These are phyloP conservation scores for Diaporthe sp. DNA, from an alignment of 2,329 filamentous ascomycete genomes.

Conservation along the genomic window DNA sequence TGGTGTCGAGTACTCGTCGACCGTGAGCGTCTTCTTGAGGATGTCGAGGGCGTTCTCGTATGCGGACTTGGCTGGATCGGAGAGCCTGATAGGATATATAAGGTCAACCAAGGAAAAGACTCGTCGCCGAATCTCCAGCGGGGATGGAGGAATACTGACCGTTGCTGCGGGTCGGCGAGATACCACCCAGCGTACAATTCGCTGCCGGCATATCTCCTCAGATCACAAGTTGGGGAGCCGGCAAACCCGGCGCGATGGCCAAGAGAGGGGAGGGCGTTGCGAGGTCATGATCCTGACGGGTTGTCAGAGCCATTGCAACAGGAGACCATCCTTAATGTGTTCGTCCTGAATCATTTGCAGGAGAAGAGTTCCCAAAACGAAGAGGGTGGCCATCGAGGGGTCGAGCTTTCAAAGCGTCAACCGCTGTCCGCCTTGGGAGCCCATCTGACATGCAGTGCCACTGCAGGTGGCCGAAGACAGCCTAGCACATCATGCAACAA, in stretches of 20 bases:
- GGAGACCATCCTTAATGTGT: background rate
- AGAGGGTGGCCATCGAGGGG: too few species aligned
- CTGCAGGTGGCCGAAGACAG: background rate
- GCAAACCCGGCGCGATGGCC: background rate
- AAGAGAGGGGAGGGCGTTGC: background rate
- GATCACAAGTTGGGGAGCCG: background rate
- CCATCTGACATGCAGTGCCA: background rate
- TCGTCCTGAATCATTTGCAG: background rate
- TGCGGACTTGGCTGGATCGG: slow-evolving; percentile 9
- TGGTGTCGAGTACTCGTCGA: slow-evolving; percentile 8
- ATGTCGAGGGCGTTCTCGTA: slow-evolving; percentile 7
- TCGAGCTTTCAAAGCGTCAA: background rate
- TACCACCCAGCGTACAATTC: slow-evolving; percentile 9
- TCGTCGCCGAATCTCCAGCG: fast-evolving
- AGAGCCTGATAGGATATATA: background rate
- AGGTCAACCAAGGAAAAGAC: background rate
- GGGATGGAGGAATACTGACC: background rate
- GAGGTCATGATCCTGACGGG: background rate
- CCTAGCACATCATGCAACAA: background rate
- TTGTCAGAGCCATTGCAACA: background rate
- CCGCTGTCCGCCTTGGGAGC: background rate
- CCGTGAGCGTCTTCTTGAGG: background rate
- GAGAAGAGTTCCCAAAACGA: too few species aligned
- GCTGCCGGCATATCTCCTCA: background rate
- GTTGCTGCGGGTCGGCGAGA: background rate